A percentile compares a stretch with the other conserved stretches of the same genome.
Conservation (phyloP, 2,329 filamentous ascomycete species). For the Penicillium corylophilum region DNA sequence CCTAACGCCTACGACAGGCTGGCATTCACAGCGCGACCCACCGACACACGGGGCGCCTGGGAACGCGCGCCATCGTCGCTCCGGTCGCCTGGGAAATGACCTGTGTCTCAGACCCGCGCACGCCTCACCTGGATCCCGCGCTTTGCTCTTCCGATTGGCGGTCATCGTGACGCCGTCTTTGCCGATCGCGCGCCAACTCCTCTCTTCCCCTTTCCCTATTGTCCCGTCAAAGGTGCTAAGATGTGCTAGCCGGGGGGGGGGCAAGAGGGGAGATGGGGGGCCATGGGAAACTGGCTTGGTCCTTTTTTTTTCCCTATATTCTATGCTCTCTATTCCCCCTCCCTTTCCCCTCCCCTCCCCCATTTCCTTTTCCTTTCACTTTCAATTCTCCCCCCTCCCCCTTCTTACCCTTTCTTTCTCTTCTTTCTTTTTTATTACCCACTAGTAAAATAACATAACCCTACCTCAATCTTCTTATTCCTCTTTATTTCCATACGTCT, state of each 20-base stretch:
- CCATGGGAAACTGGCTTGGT: not conserved
- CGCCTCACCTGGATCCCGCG: constrained; percentile 19
- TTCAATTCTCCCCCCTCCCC: not conserved
- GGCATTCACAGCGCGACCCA: constrained; percentile 2
- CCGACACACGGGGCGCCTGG: constrained; percentile 31
- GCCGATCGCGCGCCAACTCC: constrained; percentile 42
- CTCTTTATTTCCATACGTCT: not conserved
- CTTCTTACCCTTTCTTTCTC: not conserved
- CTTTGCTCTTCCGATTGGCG: constrained; percentile 26
- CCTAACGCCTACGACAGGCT: not conserved
- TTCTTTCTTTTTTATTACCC: not conserved
- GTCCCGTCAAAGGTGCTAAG: not conserved
- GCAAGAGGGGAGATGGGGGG: not conserved
- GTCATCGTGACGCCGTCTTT: constrained; percentile 29
- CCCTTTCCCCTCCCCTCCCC: constrained; percentile 11
- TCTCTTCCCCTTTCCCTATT: constrained; percentile 1
- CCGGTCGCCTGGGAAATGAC: constrained; percentile 21
- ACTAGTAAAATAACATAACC: not conserved
- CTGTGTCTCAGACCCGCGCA: constrained; percentile 29
- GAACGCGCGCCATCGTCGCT: constrained; percentile 27
- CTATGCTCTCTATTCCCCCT: constrained; percentile 8
- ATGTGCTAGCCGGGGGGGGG: not conserved
- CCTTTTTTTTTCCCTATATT: not conserved
- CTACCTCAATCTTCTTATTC: not conserved
- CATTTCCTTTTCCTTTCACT: constrained; percentile 10